phyloP scores from a whole-genome alignment of 805 yeast genomes.

The Candida quercuum region DNA sequence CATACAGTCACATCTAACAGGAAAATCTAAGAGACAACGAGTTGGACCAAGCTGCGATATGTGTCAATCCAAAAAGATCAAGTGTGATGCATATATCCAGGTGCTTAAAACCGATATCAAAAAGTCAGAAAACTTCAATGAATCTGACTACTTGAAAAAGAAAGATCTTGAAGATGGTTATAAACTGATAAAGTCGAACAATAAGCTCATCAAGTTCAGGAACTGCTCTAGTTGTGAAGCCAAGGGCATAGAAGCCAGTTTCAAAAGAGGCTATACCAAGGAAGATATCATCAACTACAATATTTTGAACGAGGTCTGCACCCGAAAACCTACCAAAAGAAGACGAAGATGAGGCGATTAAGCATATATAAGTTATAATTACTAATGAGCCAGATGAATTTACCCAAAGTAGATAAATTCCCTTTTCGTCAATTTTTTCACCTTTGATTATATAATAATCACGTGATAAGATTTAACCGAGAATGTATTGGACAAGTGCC shows the following conservation, averaged over 20 bases:
- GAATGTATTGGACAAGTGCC: too few relatives aligned
- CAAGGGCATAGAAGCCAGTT: constrained; percentile 7
- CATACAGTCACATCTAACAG: constrained; percentile 9
- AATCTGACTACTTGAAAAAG: constrained; percentile 1
- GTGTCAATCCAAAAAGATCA: constrained; percentile 64
- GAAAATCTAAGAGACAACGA: constrained; percentile 44
- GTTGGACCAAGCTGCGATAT: constrained; percentile 72
- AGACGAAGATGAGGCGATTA: not conserved
- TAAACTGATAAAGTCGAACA: constrained; percentile 10
- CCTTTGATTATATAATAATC: too few relatives aligned
- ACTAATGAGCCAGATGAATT: too few relatives aligned
- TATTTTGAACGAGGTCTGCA: not conserved
- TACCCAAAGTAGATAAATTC: too few relatives aligned
- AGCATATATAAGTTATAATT: too few relatives aligned
- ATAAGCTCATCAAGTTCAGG: constrained; percentile 15
- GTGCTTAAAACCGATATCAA: constrained; percentile 23
- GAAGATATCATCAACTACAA: constrained; percentile 9
- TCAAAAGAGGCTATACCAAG: constrained; percentile 16
- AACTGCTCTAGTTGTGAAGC: constrained; percentile 13
- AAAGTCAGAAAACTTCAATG: not conserved
- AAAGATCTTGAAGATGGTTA: constrained; percentile 7
- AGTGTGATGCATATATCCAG: constrained; percentile 63
- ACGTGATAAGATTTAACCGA: too few relatives aligned
- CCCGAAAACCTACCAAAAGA: not conserved
- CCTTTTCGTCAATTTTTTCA: too few relatives aligned